These are phyloP conservation scores for Penicillium canescens DNA, from an alignment of 495 filamentous ascomycete genomes.

Conservation along the genomic window DNA sequence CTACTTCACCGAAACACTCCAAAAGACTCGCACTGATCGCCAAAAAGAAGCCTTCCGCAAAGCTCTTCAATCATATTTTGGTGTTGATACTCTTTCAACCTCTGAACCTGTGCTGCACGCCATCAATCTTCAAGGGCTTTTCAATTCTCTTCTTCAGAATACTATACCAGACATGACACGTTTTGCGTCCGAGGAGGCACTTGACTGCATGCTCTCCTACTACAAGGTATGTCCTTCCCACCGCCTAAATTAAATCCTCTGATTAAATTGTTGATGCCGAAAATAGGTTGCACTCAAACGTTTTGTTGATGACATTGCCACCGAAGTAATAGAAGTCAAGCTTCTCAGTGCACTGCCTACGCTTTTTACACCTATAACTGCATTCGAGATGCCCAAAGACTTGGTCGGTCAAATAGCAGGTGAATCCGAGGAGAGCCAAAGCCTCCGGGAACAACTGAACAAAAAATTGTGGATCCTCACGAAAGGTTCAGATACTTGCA, in stretches of 20 bases:
- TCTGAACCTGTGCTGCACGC: constrained; percentile 1
- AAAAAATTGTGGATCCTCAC: constrained; percentile 52
- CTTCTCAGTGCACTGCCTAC: constrained; percentile 36
- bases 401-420: constrained; percentile 51
- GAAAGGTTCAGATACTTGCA: constrained; percentile 22
- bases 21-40: constrained; percentile 34
- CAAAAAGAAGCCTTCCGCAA: constrained; percentile 12
- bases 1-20: constrained; percentile 50
- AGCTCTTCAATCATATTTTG: constrained; percentile 18
- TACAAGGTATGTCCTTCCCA: constrained; percentile 29
- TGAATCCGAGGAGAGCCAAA: constrained; percentile 51
- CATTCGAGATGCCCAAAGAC: constrained; percentile 41
- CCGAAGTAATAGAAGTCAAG: constrained; percentile 54
- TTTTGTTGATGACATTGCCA: constrained; percentile 60
- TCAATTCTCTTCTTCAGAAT: constrained; percentile 8
- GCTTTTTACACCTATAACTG: constrained; percentile 27
- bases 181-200: constrained; percentile 26
- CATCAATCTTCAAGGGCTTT: constrained; percentile 16
- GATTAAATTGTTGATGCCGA: not conserved
- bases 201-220: constrained; percentile 32
- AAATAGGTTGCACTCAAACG: constrained; percentile 60
- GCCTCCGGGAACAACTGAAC: constrained; percentile 48
- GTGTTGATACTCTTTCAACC: constrained; percentile 3
- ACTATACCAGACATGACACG: constrained; percentile 22
- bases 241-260: constrained; percentile 1